Evolutionary conservation across 1,284 basidiomycete species (phyloP).

Genomic region (Melampsora larici-populina): DNA sequence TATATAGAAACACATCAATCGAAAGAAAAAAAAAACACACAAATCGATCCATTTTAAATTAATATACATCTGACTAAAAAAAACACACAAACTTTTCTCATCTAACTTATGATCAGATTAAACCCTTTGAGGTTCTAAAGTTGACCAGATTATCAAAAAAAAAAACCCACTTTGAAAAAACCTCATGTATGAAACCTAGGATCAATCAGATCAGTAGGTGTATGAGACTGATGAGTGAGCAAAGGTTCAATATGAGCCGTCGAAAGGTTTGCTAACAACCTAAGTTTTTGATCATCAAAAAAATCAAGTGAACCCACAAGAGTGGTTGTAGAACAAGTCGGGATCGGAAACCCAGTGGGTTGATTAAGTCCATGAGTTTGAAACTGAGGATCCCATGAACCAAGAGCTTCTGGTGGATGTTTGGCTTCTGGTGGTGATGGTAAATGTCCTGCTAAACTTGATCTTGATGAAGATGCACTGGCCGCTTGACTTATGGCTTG

Average conservation of each 20-base stretch:
- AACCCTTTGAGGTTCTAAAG: too few species aligned
- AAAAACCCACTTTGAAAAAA: neutral
- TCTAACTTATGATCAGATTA: too few species aligned
- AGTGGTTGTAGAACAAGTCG: neutral
- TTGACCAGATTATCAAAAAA: too few species aligned
- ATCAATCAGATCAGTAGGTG: neutral
- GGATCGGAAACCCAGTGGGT: too few species aligned
- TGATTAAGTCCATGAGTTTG: too few species aligned
- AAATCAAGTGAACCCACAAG: neutral
- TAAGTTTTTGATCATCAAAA: neutral
- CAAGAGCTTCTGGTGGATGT: neutral
- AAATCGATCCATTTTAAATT: too few species aligned
- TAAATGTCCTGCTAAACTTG: neutral
- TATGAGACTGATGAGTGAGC: neutral
- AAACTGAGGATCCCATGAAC: neutral
- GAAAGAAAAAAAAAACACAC: too few species aligned
- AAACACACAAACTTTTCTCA: too few species aligned
- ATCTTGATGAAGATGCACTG: neutral
- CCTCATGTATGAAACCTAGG: neutral
- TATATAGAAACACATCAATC: too few species aligned
- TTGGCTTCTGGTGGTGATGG: neutral
- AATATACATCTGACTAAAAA: too few species aligned
- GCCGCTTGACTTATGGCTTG: neutral
- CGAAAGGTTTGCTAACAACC: neutral
- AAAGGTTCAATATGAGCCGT: conserved; percentile 1